A percentile compares a stretch with the other conserved stretches of the same genome.
Evolutionary conservation across 176 grass and related monocot species (phyloP).

Genomic region (Aegilops speltoides): DNA sequence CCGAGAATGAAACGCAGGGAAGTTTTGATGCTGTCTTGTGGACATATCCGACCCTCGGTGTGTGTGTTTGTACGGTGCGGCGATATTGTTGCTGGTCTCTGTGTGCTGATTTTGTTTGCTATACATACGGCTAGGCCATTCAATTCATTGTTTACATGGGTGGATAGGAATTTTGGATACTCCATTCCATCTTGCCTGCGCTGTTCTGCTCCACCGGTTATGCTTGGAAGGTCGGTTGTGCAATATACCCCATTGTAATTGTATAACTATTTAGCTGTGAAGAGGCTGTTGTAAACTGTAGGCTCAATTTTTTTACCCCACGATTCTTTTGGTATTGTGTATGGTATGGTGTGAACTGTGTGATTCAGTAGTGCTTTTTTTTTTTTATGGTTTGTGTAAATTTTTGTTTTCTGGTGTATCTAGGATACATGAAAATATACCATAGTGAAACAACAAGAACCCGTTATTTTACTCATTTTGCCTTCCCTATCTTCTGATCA

Average conservation of each 20-base stretch:
- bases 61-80: background rate
- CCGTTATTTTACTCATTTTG: background rate
- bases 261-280: constrained; percentile 7
- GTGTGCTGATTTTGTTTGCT: constrained; percentile 6
- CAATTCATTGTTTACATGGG: constrained; percentile 33
- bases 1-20: background rate
- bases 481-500: background rate
- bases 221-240: constrained; percentile 9
- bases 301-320: background rate
- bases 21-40: background rate
- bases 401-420: background rate
- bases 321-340: constrained; percentile 36
- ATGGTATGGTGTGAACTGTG: constrained; percentile 35
- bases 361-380: background rate
- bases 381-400: constrained; percentile 29
- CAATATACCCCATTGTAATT: constrained; percentile 26
- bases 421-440: constrained; percentile 29
- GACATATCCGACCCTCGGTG: background rate
- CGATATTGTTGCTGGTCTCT: background rate
- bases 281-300: background rate
- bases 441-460: background rate
- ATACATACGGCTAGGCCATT: constrained; percentile 25
- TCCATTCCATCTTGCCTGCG: background rate
- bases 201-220: background rate
- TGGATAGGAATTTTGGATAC: background rate